Conservation (phyloP, 2,329 filamentous ascomycete species). For the Diplocarpon mali region DNA sequence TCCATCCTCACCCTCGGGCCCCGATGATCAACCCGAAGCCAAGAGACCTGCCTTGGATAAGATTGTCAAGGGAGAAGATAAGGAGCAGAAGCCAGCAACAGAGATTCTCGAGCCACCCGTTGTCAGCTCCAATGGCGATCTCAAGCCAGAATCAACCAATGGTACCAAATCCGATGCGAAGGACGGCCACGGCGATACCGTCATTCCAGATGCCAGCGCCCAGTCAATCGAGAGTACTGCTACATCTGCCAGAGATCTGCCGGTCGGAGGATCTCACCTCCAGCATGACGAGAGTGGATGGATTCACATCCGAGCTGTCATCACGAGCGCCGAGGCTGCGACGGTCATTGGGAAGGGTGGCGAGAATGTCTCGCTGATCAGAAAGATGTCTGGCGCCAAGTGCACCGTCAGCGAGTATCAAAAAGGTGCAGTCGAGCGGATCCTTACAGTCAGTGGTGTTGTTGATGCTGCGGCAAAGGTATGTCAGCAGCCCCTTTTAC, state of each 20-base stretch:
- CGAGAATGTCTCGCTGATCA: conserved; percentile 96
- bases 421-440: conserved; percentile 92
- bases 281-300: conserved; percentile 84
- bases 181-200: conserved; percentile 56
- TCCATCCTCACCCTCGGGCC: conserved; percentile 84
- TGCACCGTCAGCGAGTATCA: conserved; percentile 99
- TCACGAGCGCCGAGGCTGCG: conserved; percentile 92
- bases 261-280: conserved; percentile 33
- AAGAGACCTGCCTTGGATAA: conserved; percentile 96
- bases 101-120: conserved; percentile 31
- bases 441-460: conserved; percentile 90
- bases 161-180: conserved; percentile 39
- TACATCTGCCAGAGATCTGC: conserved; percentile 28
- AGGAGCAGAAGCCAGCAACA: conserved; percentile 30
- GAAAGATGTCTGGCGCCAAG: conserved; percentile 89
- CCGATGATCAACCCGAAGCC: conserved; percentile 88
- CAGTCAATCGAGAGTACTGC: conserved; percentile 42
- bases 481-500: conserved; percentile 19
- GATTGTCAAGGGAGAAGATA: conserved; percentile 56
- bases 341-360: conserved; percentile 98
- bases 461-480: conserved; percentile 97
- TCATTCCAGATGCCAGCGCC: conserved; percentile 48
- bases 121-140: conserved; percentile 36
- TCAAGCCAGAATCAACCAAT: conserved; percentile 30
- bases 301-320: conserved; percentile 95